Base-by-base conservation (phyloP, 805 yeast genomes). In the Lipomyces lipofer region DNA sequence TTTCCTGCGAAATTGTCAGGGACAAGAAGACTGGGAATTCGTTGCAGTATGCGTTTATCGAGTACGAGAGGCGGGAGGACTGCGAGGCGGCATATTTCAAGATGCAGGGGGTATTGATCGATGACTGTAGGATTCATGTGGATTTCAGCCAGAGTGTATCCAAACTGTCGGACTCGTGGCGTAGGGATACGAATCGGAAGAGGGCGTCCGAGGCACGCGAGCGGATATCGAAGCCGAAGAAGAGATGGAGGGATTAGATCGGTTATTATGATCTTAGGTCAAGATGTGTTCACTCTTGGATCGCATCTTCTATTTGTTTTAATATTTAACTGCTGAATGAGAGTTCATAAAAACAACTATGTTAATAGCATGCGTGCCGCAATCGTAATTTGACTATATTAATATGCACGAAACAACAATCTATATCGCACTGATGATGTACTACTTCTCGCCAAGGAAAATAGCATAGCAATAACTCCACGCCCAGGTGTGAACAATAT, bases 51-150 rank as follows among this genome's bases (percentile, higher is more conserved):
- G 91, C 83, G 2, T 85, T 85, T 58, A 78, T 85, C 28, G 86
- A 83, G 62, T 84, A 71, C 64, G 74, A 71, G 21, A 64, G 69
- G 1, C 72, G 72, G 54, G 69, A 71, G 38, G 74, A 75, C 33
- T 84, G 86, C 47, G 88, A 85, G 58, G 59, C 63, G n/a, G 89
- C 89, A 0, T 84, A 82, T 64, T 67, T 73, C 51, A 80, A 79
- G 63, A 79, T 84, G 82, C 81, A 82, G 38, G 78, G 78, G 13
- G 84, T 80, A 2, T 63, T 83, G 43, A 81, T 84, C 35, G 90
- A 84, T 64, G 89, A 84, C 52, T 66, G 78, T 39, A 72, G 85
- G 51, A 78, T 85, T 21, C 81, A 81, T 55, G 86, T 84, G 40
- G 89, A 84, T 66, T 84, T 84, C 71, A 78, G 84, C 55, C 90